These are phyloP conservation scores for Waitea zeae DNA, from an alignment of 1,284 basidiomycete species.

Conservation along the genomic window DNA sequence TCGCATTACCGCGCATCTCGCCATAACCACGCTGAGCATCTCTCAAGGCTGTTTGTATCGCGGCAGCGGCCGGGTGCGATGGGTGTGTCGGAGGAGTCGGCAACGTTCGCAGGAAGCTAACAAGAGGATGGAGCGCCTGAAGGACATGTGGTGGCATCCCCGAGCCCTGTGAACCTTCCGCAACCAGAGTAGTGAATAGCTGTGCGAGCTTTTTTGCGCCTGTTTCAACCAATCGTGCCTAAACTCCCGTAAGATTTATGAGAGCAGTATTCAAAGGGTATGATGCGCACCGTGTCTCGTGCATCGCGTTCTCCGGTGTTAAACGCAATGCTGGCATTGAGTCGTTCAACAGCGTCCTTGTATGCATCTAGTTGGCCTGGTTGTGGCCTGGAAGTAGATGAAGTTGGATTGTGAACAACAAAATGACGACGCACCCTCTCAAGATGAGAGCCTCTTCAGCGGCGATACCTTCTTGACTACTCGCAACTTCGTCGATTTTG, in stretches of 20 bases:
- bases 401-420: neutral
- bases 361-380: constrained; percentile 44
- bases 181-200: constrained; percentile 63
- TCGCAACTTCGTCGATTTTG: constrained; percentile 64
- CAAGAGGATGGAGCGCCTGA: constrained; percentile 39
- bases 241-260: constrained; percentile 3
- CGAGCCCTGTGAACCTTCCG: constrained; percentile 47
- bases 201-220: constrained; percentile 66
- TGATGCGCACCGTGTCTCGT: constrained; percentile 33
- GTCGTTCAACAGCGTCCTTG: constrained; percentile 49
- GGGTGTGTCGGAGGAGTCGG: constrained; percentile 62
- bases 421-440: constrained; percentile 33
- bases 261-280: neutral
- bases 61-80: constrained; percentile 52
- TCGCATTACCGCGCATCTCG: constrained; percentile 68
- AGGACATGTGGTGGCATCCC: constrained; percentile 37
- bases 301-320: constrained; percentile 41
- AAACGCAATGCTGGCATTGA: constrained; percentile 68
- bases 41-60: constrained; percentile 42
- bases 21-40: constrained; percentile 69
- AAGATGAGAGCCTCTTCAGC: constrained; percentile 62
- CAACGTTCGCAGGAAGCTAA: constrained; percentile 47
- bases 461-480: constrained; percentile 56
- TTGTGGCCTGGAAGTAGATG: constrained; percentile 38
- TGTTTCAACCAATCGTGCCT: constrained; percentile 63